phyloP scores from a whole-genome alignment of 169 alveolate genomes.

The Theileria orientalis region DNA sequence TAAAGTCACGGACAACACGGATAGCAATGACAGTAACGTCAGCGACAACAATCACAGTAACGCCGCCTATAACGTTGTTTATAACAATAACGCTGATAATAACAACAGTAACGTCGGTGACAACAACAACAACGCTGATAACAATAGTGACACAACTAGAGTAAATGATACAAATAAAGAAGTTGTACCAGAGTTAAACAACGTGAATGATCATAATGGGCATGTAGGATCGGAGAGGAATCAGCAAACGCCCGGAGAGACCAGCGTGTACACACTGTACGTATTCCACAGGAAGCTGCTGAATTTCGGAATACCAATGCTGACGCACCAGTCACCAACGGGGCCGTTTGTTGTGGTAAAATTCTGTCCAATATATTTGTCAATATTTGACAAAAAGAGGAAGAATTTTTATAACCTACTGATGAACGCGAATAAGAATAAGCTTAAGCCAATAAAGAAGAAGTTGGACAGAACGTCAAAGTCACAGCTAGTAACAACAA shows the following conservation, averaged over 20 bases:
- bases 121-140: no score
- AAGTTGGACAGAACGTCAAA: neutral
- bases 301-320: conserved; percentile 60
- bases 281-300: conserved; percentile 59
- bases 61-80: no score
- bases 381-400: conserved; percentile 38
- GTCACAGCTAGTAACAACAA: neutral
- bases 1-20: no score
- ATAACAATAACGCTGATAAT: no score
- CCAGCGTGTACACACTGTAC: conserved; percentile 45
- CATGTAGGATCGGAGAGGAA: neutral
- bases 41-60: no score
- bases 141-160: no score
- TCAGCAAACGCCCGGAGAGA: conserved; percentile 16
- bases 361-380: conserved; percentile 50
- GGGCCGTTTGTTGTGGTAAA: conserved; percentile 66
- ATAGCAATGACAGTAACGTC: no score
- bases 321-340: conserved; percentile 65
- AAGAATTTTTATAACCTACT: conserved; percentile 43
- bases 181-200: no score
- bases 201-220: neutral
- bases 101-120: no score
- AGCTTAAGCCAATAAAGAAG: conserved; percentile 11
- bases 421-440: conserved; percentile 16
- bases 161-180: no score